Conservation (phyloP, 352 stramenopile species). For the Phytopythium montanum region DNA sequence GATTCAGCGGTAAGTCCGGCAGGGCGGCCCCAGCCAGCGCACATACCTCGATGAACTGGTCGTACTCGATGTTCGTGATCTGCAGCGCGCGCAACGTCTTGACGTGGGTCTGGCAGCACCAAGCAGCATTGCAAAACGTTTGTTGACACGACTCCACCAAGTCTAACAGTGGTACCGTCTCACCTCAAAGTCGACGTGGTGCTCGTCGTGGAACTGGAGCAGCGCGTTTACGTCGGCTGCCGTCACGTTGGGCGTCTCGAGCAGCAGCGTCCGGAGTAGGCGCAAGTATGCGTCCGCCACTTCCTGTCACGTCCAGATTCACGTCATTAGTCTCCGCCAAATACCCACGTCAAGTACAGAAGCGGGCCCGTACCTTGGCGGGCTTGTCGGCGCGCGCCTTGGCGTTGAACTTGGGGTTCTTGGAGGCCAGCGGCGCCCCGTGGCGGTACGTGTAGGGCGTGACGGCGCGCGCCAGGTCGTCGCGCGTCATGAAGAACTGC, state of each 20-base stretch:
- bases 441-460: conserved; percentile 81
- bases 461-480: conserved; percentile 77
- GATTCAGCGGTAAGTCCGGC: too few species aligned
- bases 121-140: background rate
- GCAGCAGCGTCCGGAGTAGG: conserved; percentile 47
- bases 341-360: background rate
- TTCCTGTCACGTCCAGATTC: conserved; percentile 13
- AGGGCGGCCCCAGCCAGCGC: too few species aligned
- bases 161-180: background rate
- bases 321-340: background rate
- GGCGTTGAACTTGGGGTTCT: conserved; percentile 83
- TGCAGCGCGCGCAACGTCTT: conserved; percentile 67
- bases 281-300: conserved; percentile 49
- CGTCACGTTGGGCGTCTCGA: conserved; percentile 47
- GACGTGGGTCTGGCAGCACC: conserved; percentile 52
- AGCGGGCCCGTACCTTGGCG: conserved; percentile 18
- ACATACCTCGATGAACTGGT: conserved; percentile 65
- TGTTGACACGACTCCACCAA: background rate
- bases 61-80: conserved; percentile 81
- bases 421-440: conserved; percentile 65
- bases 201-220: conserved; percentile 47
- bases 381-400: conserved; percentile 49
- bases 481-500: conserved; percentile 81
- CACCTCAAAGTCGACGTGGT: conserved; percentile 73
- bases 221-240: conserved; percentile 44